Percentiles rank a stretch among this genome's conserved stretches.
phyloP scores from a whole-genome alignment of 257 asterid species.

The Nicotiana sylvestris region DNA sequence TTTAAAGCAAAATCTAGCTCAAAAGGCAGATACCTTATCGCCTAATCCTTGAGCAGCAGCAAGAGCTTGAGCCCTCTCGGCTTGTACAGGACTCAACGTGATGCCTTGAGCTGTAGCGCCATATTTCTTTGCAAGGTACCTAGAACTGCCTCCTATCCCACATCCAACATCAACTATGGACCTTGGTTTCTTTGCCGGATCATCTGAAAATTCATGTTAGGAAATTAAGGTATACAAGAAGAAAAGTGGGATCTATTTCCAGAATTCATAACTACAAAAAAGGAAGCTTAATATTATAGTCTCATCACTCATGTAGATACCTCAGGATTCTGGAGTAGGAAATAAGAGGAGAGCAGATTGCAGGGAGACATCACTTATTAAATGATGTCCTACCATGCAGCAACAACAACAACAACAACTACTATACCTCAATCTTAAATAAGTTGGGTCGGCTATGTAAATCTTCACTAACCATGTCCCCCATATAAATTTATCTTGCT shows the following conservation, averaged over 20 bases:
- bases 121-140: conserved; percentile 70
- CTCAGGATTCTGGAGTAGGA: neutral
- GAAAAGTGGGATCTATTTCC: neutral
- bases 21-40: conserved; percentile 37
- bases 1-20: neutral
- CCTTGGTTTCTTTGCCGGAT: conserved; percentile 42
- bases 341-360: neutral
- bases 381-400: neutral
- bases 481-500: no score
- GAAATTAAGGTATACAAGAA: neutral
- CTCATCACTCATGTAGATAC: neutral
- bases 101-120: conserved; percentile 71
- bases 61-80: conserved; percentile 82
- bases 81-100: conserved; percentile 97
- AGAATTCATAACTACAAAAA: neutral
- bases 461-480: no score
- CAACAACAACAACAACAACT: no score
- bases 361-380: neutral
- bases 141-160: conserved; percentile 95
- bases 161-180: conserved; percentile 94
- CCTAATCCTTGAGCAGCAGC: conserved; percentile 74
- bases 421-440: no score
- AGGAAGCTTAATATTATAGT: neutral
- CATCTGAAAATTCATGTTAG: conserved; percentile 34
- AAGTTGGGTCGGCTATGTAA: no score